These are phyloP conservation scores for Diaporthe australafricana DNA, from an alignment of 2,329 filamentous ascomycete genomes.

Conservation along the genomic window DNA sequence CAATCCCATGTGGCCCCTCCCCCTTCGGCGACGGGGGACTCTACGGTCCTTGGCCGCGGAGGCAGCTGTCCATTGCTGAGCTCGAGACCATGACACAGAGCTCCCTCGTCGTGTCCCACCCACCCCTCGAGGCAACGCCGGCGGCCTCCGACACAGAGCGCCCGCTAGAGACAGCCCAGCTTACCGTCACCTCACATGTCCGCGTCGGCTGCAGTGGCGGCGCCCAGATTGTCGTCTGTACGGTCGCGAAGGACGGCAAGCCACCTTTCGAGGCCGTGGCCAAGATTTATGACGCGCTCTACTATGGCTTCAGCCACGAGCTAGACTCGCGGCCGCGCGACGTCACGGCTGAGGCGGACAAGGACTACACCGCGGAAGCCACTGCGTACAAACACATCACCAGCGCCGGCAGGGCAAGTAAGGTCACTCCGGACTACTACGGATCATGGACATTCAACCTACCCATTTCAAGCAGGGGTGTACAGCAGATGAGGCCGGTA, in stretches of 20 bases:
- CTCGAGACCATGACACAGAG: neutral
- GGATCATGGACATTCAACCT: neutral
- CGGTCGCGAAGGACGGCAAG: neutral
- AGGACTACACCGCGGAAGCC: neutral
- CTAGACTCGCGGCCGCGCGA: neutral
- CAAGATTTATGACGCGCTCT: neutral
- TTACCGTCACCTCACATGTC: neutral
- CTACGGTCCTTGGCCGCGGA: neutral
- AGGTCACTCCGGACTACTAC: neutral
- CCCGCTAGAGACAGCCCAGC: neutral
- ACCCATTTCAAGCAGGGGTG: neutral
- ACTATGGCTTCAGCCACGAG: neutral
- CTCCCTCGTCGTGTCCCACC: constrained; percentile 5
- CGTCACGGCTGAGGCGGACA: neutral
- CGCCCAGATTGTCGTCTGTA: neutral
- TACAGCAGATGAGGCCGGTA: neutral
- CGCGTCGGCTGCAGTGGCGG: neutral
- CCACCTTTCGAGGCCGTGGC: neutral
- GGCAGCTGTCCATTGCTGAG: neutral
- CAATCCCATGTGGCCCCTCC: neutral
- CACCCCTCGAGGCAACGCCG: neutral
- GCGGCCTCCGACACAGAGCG: neutral
- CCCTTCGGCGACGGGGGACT: neutral
- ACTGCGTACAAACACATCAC: neutral
- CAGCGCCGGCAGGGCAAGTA: neutral